phyloP scores from a whole-genome alignment of 2,329 filamentous ascomycete genomes.

The Diaporthe sp. region DNA sequence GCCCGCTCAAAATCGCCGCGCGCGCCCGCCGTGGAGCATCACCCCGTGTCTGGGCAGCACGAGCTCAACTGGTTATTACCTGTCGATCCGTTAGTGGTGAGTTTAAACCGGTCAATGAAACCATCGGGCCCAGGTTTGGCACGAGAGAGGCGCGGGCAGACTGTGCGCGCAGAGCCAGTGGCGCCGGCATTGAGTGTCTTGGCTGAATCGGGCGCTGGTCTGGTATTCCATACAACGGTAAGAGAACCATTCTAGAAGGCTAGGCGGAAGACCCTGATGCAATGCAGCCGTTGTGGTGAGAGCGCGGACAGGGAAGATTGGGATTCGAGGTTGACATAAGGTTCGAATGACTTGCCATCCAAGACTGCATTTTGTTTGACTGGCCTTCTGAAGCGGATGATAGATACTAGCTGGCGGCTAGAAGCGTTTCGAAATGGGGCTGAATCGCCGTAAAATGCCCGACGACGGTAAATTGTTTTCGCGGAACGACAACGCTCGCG shows the following conservation, averaged over 20 bases:
- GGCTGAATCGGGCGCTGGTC: conserved; percentile 17
- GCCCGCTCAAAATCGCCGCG: background rate
- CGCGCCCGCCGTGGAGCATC: background rate
- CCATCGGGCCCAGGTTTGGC: background rate
- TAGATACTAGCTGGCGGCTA: conserved; percentile 11
- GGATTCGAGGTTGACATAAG: conserved; percentile 33
- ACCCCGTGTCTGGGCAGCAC: background rate
- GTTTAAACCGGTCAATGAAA: conserved; percentile 9
- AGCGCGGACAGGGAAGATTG: background rate
- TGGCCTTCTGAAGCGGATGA: conserved; percentile 5
- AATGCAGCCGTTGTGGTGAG: background rate
- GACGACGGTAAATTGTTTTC: conserved; percentile 17
- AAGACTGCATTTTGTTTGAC: conserved; percentile 26
- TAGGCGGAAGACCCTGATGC: conserved; percentile 10
- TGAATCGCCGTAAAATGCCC: background rate
- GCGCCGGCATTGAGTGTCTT: conserved; percentile 9
- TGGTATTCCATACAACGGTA: background rate
- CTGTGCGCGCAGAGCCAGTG: conserved; percentile 1
- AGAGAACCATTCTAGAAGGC: conserved; percentile 23
- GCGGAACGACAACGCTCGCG: conserved; percentile 8
- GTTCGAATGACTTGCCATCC: conserved; percentile 39
- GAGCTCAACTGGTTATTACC: background rate
- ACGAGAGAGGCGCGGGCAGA: conserved; percentile 6
- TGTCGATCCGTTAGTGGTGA: conserved; percentile 22
- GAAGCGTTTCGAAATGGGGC: conserved; percentile 16